These are phyloP conservation scores for Brasilioporus rufonigricans DNA, from an alignment of 768 basidiomycete genomes.

Conservation along the genomic window DNA sequence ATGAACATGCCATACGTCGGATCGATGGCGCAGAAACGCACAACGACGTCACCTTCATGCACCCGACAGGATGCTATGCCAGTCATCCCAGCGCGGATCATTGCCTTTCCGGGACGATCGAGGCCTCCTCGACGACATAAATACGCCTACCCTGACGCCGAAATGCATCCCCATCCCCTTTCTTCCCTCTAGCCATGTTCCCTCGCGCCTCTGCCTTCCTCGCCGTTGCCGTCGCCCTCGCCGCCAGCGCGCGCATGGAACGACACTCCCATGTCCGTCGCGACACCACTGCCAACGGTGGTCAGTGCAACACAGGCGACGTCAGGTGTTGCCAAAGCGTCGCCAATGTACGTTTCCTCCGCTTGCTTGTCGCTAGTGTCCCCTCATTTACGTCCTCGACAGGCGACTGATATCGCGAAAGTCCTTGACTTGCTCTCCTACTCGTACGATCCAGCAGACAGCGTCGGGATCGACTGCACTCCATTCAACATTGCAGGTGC, in stretches of 20 bases:
- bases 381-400: not conserved
- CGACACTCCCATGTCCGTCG: constrained; percentile 15
- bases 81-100: not conserved
- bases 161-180: not conserved
- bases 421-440: constrained; percentile 6
- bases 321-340: constrained; percentile 22
- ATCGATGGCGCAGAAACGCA: not conserved
- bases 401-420: constrained; percentile 11
- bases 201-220: constrained; percentile 18
- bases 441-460: constrained; percentile 18
- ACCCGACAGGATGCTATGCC: not conserved
- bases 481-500: constrained; percentile 21
- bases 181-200: constrained; percentile 18
- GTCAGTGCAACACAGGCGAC: constrained; percentile 18
- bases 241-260: constrained; percentile 25
- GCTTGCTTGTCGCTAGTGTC: not conserved
- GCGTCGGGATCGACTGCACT: constrained; percentile 23
- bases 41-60: constrained; percentile 13
- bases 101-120: constrained; percentile 17
- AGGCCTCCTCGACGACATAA: constrained; percentile 16
- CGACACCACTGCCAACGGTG: too few species aligned
- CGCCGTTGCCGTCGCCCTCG: constrained; percentile 14
- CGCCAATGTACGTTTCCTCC: constrained; percentile 16
- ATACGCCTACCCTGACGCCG: constrained; percentile 13
- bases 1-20: not conserved